Percentiles rank a stretch among this genome's conserved stretches.
Evolutionary conservation across 1,284 basidiomycete species (phyloP).

Genomic region (Dichomitus squalens): DNA sequence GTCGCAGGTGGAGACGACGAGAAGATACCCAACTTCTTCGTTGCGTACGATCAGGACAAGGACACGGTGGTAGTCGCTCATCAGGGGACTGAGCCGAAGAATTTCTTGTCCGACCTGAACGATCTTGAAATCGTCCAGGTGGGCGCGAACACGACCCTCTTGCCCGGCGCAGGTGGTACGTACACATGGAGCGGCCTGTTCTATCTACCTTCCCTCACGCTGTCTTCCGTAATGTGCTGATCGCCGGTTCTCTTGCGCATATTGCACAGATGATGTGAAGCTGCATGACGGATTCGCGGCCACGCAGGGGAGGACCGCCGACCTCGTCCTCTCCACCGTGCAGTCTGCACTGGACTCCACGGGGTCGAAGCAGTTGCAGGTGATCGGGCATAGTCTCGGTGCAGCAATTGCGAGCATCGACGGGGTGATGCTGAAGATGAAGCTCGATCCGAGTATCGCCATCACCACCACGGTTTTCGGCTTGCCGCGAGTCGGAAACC

Average conservation of each 20-base stretch:
- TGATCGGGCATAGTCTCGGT: conserved; percentile 40
- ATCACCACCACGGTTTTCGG: conserved; percentile 20
- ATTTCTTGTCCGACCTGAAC: conserved; percentile 46
- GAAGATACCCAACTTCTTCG: conserved; percentile 30
- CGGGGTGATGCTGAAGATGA: conserved; percentile 42
- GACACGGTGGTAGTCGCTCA: conserved; percentile 48
- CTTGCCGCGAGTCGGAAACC: conserved; percentile 44
- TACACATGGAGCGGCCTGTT: background rate
- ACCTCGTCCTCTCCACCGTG: conserved; percentile 41
- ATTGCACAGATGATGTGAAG: conserved; percentile 27
- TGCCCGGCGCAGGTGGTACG: conserved; percentile 35
- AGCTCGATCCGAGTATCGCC: conserved; percentile 27
- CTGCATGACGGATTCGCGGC: conserved; percentile 49
- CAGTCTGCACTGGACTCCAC: conserved; percentile 36
- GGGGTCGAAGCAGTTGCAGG: conserved; percentile 39
- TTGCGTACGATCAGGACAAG: conserved; percentile 41
- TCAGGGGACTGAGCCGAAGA: conserved; percentile 46
- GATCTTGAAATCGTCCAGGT: conserved; percentile 40
- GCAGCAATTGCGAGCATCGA: conserved; percentile 49
- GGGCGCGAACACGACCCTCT: conserved; percentile 39
- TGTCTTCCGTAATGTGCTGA: no score
- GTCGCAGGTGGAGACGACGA: conserved; percentile 61
- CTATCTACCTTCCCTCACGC: background rate
- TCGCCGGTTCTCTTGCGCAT: background rate
- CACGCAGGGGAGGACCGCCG: conserved; percentile 47